phyloP scores from a whole-genome alignment of 495 filamentous ascomycete species.

The Platismatia glauca region DNA sequence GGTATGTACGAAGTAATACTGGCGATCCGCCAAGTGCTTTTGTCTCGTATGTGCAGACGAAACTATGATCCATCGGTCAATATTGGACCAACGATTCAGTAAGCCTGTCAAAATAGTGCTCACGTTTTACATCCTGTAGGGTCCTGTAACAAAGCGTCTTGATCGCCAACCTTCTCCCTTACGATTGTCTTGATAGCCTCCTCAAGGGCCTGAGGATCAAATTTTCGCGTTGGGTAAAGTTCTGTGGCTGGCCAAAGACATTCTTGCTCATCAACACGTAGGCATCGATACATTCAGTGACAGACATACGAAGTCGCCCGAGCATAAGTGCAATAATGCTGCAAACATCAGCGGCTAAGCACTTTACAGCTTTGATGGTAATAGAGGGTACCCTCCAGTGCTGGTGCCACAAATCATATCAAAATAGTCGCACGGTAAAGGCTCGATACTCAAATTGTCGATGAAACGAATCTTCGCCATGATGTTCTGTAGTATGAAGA shows the following conservation, averaged over 20 bases:
- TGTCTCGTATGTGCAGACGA: not conserved
- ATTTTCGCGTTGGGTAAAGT: too few relatives aligned
- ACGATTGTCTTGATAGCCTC: too few relatives aligned
- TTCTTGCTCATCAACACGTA: too few relatives aligned
- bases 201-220: too few relatives aligned
- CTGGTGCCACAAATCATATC: not conserved
- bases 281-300: too few relatives aligned
- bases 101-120: not conserved
- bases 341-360: too few relatives aligned
- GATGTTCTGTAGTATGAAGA: not conserved
- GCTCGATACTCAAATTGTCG: not conserved
- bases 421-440: not conserved
- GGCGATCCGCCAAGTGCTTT: slow-evolving; percentile 2
- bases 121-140: not conserved
- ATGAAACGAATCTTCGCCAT: not conserved
- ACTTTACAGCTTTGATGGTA: too few relatives aligned
- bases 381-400: not conserved
- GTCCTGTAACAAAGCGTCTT: not conserved
- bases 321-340: too few relatives aligned
- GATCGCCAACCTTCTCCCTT: not conserved
- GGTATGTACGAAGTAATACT: slow-evolving; percentile 4
- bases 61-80: slow-evolving; percentile 6
- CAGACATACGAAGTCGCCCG: too few relatives aligned
- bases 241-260: too few relatives aligned
- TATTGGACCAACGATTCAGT: slow-evolving; percentile 1